Evolutionary conservation across 108 stramenopile species (phyloP), one percentile per base, ranked within the genome.

Genomic region (Epipyxis sp.): DNA sequence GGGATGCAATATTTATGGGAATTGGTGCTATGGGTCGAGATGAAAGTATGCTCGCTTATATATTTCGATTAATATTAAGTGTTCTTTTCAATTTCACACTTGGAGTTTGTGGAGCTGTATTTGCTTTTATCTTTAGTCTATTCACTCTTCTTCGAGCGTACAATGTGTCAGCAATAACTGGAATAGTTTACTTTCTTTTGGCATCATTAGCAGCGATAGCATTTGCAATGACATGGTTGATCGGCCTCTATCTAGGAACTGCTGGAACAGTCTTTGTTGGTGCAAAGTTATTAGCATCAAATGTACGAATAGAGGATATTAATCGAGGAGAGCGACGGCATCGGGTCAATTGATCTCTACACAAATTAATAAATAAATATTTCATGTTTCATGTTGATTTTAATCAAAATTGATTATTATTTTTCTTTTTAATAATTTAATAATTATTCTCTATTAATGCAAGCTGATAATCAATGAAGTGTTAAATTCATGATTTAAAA

Each of bases 51-150:
- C 77, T 77, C 45, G 1, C 72, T 1, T 13, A 67, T 0, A 34
- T 81, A 25, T 54, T 57, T 35, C 76, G 72, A 30, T n/a, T 81
- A 1, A 72, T 25, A 10, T 76, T 81, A 3, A 43, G 69, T 61
- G 42, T 81, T 35, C 32, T 81, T 1, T 59, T 81, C 0, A 81
- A 81, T 30, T 71, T 81, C 1, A 81, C 80, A 0, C 68, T 81
- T n/a, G 80, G 80, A 10, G 74, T 81, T 16, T 78, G 54, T 76
- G 42, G 40, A 59, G 65, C 80, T 27, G 80, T 81, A 25, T 0
- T 81, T 25, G 34, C 27, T 40, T 81, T 79, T 39, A 13, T 81
- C 35, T 79, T 79, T 40, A 40, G 59, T 77, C 13, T 79, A 10
- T 79, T 13, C 46, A 13, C 46, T 50, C 6, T 50, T 20, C 6